Evolutionary conservation across 495 filamentous ascomycete genomes (phyloP), one percentile per base, ranked within the genome.

Genomic region (Barbatosphaeria neglecta): DNA sequence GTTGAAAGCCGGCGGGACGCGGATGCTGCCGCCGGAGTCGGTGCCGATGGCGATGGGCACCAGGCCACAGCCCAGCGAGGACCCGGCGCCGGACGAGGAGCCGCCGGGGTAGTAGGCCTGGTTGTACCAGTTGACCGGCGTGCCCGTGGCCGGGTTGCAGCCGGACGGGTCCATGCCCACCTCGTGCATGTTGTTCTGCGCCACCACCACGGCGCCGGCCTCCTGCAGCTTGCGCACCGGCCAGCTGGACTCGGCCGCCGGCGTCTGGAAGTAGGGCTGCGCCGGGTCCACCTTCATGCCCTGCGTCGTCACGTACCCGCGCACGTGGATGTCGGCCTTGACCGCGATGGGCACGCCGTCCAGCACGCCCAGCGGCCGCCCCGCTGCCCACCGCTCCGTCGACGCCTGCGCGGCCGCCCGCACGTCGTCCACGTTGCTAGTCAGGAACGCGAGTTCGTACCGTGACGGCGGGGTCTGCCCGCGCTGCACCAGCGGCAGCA

Each of bases 121-220:
- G 59, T 93, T 89, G 55, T 87, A 78, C 38, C 90, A 92, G 63
- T 97, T 97, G 3, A 73, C 64, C 0, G 90, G 85, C 0, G 88
- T 95, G 16, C 90, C 89, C 53, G 74, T 78, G 40, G 75, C 74
- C 13, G 84, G 82, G 52, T 92, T 84, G 60, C 66, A 69, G 4
- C 67, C 70, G 6, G 51, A 65, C 3, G 63, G 62, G 31, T 69
- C 68, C 45, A 63, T 64, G 3, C 90, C 90, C 6, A 93, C 61
- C 65, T 97, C 90, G 63, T 96, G 89, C 90, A 96, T 95, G 35
- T 79, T 90, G 22, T 80, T 74, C 65, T 93, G 95, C 11, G 88
- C 90, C 44, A 95, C 60, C 17, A 95, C 70, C 35, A 96, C 74
- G 10, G 81, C 89, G 1, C 90, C 90, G 0, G 78, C 81, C 39